These are phyloP conservation scores for Sporothrix brunneoviolacea DNA, from an alignment of 2,329 filamentous ascomycete species.

Conservation along the genomic window DNA sequence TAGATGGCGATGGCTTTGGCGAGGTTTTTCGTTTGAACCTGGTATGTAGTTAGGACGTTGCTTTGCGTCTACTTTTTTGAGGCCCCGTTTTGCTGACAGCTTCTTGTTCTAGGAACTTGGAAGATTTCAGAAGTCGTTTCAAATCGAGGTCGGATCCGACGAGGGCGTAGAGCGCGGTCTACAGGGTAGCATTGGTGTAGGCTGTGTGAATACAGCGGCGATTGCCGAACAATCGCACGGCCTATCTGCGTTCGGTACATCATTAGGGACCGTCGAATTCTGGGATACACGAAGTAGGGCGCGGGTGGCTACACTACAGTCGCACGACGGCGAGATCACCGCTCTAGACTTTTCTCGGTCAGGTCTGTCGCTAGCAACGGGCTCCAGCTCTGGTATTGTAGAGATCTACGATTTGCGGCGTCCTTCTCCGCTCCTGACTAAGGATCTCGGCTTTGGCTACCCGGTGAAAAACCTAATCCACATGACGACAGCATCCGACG, in stretches of 20 bases:
- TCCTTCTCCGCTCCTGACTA: slow-evolving; percentile 75
- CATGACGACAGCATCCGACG: slow-evolving; percentile 63
- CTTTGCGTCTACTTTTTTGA: background rate
- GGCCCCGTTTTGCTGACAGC: background rate
- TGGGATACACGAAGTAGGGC: slow-evolving; percentile 86
- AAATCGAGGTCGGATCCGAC: slow-evolving; percentile 82
- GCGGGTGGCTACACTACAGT: slow-evolving; percentile 68
- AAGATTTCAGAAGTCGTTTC: slow-evolving; percentile 89
- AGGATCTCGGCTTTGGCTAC: slow-evolving; percentile 94
- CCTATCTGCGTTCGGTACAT: slow-evolving; percentile 86
- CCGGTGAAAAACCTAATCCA: slow-evolving; percentile 78
- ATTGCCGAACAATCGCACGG: slow-evolving; percentile 87
- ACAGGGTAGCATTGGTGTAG: slow-evolving; percentile 79
- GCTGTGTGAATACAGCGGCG: slow-evolving; percentile 79
- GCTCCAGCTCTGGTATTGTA: slow-evolving; percentile 80
- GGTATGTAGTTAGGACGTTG: slow-evolving; percentile 7
- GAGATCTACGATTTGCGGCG: slow-evolving; percentile 90
- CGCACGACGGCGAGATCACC: slow-evolving; percentile 67
- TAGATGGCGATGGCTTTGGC: slow-evolving; percentile 77
- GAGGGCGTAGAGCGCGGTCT: slow-evolving; percentile 67
- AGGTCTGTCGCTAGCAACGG: slow-evolving; percentile 77
- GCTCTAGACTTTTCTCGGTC: slow-evolving; percentile 80
- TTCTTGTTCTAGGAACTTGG: slow-evolving; percentile 55
- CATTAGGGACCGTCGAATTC: slow-evolving; percentile 90
- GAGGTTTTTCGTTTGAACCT: slow-evolving; percentile 92